Evolutionary conservation across 1,139 yeast species (phyloP), one percentile per base, ranked within the genome.

Genomic region (Taphrina communis): DNA sequence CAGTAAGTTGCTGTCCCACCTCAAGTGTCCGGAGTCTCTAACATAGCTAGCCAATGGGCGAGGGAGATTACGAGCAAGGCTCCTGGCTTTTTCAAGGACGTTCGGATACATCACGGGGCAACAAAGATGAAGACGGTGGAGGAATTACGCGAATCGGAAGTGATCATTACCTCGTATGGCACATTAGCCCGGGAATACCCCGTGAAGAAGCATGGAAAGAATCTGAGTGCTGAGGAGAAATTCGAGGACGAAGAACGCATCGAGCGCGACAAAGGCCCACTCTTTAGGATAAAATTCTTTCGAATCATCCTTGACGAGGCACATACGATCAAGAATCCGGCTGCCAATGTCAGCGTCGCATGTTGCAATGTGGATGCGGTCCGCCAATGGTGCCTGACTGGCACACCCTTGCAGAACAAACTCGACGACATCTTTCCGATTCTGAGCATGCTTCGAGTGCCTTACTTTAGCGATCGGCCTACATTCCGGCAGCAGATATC

Each of bases 251-350:
- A 62, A 19, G 35, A n/a, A 9, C 51, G 66, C n/a, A 51, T 62
- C 14, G 66, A 62, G 35, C 58, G 66, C 8, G 44, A 62, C 38
- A 62, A 62, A 42, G 66, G 66, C 11, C 52, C 41, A 17, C 42
- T 62, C 17, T 62, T 62, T 52, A 41, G 66, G n/a, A 19, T 52
- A 14, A 19, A 21, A 19, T 94, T 92, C 77, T 89, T 91, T 75
- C 81, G 99, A 70, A 96, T 93, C n/a, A 86, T 94, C 12, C 80
- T 94, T 65, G 99, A 94, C 79, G 99, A 94, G 77, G 99, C 99
- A 0, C 99, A 94, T 78, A 93, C 93, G 76, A 93, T 94, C 79
- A 95, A 95, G 76, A 98, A 94, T 77, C 83, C 98, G 71, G 90
- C 92, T 65, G 88, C 96, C 65, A 93, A 93, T 46, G 94, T 99